phyloP scores from a whole-genome alignment of 345 rosid genomes.

The Camelina hispida region DNA sequence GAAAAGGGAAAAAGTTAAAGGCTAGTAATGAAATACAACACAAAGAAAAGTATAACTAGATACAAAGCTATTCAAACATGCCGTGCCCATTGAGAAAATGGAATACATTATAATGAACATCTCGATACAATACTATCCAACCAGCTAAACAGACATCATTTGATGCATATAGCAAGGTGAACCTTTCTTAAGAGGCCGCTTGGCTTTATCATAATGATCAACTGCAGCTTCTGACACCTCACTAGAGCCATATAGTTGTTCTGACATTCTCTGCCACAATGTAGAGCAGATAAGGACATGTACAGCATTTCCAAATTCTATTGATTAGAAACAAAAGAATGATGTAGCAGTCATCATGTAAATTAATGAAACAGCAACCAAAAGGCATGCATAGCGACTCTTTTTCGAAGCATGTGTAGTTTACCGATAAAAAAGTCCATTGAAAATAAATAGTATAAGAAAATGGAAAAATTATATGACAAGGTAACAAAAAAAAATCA shows the following conservation, averaged over 20 bases:
- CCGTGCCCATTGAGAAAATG: conserved; percentile 6
- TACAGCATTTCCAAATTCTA: conserved; percentile 12
- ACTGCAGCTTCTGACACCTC: conserved; percentile 58
- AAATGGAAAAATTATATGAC: not conserved
- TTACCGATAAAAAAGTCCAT: conserved; percentile 2
- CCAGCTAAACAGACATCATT: conserved; percentile 15
- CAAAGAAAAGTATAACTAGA: not conserved
- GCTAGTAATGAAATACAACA: not conserved
- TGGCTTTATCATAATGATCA: conserved; percentile 56
- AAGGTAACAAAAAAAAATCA: conserved; percentile 13
- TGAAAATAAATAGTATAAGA: not conserved
- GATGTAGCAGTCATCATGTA: conserved; percentile 7
- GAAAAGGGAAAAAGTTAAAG: conserved; percentile 21
- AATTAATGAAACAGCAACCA: conserved; percentile 19
- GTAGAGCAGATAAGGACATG: conserved; percentile 15
- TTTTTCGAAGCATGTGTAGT: not conserved
- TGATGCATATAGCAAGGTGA: conserved; percentile 28
- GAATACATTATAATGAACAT: conserved; percentile 14
- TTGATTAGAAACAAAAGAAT: not conserved
- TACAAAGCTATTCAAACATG: conserved; percentile 16
- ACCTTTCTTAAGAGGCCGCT: conserved; percentile 73
- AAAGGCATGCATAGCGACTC: conserved; percentile 1
- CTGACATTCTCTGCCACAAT: conserved; percentile 66
- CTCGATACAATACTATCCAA: conserved; percentile 27
- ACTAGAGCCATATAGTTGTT: conserved; percentile 58